Percentiles rank a stretch among this genome's conserved stretches.
Evolutionary conservation across 2,329 filamentous ascomycete species (phyloP).

Genomic region (Huntiella abstrusa): DNA sequence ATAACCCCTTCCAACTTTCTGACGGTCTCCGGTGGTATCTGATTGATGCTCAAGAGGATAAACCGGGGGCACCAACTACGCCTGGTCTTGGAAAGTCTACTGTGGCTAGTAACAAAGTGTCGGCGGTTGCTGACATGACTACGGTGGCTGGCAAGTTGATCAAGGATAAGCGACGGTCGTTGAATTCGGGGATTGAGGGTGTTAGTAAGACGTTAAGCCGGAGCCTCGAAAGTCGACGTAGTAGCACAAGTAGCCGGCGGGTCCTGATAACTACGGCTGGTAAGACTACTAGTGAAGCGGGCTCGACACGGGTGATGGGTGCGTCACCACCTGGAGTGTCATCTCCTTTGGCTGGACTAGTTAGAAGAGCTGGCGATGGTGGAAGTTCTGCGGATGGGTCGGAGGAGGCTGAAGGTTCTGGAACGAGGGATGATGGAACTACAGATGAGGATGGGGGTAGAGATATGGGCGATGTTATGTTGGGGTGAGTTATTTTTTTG

Average conservation of each 20-base stretch:
- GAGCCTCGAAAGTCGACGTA: slow-evolving; percentile 78
- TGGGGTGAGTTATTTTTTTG: slow-evolving; percentile 19
- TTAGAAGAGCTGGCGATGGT: neutral
- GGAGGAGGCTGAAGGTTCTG: neutral
- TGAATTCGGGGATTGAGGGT: slow-evolving; percentile 43
- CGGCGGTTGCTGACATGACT: slow-evolving; percentile 59
- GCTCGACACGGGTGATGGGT: slow-evolving; percentile 30
- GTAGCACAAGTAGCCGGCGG: slow-evolving; percentile 71
- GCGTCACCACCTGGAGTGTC: slow-evolving; percentile 16
- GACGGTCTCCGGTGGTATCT: slow-evolving; percentile 94
- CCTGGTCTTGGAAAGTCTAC: slow-evolving; percentile 84
- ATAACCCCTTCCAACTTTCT: slow-evolving; percentile 92
- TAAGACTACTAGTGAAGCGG: slow-evolving; percentile 39
- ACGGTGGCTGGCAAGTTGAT: slow-evolving; percentile 20
- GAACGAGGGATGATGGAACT: neutral
- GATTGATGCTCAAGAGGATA: slow-evolving; percentile 84
- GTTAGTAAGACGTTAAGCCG: slow-evolving; percentile 66
- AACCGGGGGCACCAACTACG: slow-evolving; percentile 75
- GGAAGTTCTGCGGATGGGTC: neutral
- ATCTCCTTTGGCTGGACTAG: slow-evolving; percentile 4
- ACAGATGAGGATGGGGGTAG: slow-evolving; percentile 17
- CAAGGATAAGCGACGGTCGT: slow-evolving; percentile 26
- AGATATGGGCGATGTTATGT: slow-evolving; percentile 13
- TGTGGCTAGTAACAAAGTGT: slow-evolving; percentile 70
- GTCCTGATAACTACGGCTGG: slow-evolving; percentile 30